These are phyloP conservation scores for Melampsora americana DNA, from an alignment of 1,284 basidiomycete genomes.

Conservation along the genomic window DNA sequence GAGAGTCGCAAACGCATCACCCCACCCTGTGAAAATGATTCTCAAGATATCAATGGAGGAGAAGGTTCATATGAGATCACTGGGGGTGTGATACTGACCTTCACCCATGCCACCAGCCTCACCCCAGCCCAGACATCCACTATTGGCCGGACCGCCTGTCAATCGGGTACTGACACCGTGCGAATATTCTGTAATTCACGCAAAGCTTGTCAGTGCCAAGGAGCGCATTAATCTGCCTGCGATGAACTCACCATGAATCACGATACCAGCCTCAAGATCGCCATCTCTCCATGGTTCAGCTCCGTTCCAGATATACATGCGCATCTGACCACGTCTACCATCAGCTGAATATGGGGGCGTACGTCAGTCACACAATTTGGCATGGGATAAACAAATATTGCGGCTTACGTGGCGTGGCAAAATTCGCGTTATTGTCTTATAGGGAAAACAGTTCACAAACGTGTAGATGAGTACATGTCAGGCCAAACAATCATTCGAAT, in stretches of 20 bases:
- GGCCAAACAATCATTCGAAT: slow-evolving; percentile 48
- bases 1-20: slow-evolving; percentile 62
- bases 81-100: slow-evolving; percentile 40
- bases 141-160: slow-evolving; percentile 89
- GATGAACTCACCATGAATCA: slow-evolving; percentile 44
- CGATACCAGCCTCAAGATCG: slow-evolving; percentile 67
- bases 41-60: neutral
- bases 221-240: neutral
- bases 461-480: neutral
- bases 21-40: slow-evolving; percentile 66
- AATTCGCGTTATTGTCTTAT: slow-evolving; percentile 57
- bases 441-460: slow-evolving; percentile 11
- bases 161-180: slow-evolving; percentile 90
- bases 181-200: slow-evolving; percentile 54
- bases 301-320: slow-evolving; percentile 96
- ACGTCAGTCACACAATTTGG: neutral
- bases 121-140: slow-evolving; percentile 88
- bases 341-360: slow-evolving; percentile 46
- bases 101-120: slow-evolving; percentile 88
- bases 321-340: slow-evolving; percentile 75
- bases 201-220: neutral
- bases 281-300: slow-evolving; percentile 85
- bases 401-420: slow-evolving; percentile 57
- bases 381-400: neutral
- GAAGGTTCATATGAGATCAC: neutral